A percentile compares a stretch with the other conserved stretches of the same genome.
phyloP scores from a whole-genome alignment of 2,329 filamentous ascomycete genomes.

The Paraconiothyrium brasiliense region DNA sequence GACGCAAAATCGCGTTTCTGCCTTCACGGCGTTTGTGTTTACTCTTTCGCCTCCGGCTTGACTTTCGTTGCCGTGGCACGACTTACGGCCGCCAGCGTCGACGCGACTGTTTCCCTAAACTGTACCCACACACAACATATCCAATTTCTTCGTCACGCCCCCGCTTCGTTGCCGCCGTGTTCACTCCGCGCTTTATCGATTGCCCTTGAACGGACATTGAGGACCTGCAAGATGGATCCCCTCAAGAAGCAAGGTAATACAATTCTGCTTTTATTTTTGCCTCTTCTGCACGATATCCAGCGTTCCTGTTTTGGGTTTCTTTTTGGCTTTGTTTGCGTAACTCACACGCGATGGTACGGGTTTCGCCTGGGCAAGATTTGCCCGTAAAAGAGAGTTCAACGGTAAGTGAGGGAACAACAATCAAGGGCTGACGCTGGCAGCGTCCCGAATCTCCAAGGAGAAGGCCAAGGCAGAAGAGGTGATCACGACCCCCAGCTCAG shows the following conservation, averaged over 20 bases:
- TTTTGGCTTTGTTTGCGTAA: neutral
- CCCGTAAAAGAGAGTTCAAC: neutral
- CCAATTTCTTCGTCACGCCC: neutral
- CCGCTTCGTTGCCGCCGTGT: neutral
- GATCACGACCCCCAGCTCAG: neutral
- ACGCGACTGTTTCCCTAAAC: neutral
- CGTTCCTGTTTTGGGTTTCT: neutral
- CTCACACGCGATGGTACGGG: neutral
- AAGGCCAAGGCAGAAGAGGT: slow-evolving; percentile 23
- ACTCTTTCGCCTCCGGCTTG: neutral
- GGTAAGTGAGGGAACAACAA: neutral
- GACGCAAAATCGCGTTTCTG: neutral
- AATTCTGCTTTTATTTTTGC: neutral
- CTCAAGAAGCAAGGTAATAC: slow-evolving; percentile 31
- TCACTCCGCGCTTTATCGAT: neutral
- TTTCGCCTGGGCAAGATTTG: neutral
- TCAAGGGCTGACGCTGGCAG: slow-evolving; percentile 13
- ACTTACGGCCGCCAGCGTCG: neutral
- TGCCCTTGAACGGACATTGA: slow-evolving; percentile 21
- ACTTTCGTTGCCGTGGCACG: neutral
- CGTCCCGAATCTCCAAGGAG: slow-evolving; percentile 35
- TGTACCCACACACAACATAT: neutral
- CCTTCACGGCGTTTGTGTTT: neutral
- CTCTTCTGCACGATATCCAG: neutral
- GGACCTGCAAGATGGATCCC: slow-evolving; percentile 15